These are phyloP conservation scores for Porphyra umbilicalis DNA, from an alignment of 31 red algal genomes.

Conservation along the genomic window DNA sequence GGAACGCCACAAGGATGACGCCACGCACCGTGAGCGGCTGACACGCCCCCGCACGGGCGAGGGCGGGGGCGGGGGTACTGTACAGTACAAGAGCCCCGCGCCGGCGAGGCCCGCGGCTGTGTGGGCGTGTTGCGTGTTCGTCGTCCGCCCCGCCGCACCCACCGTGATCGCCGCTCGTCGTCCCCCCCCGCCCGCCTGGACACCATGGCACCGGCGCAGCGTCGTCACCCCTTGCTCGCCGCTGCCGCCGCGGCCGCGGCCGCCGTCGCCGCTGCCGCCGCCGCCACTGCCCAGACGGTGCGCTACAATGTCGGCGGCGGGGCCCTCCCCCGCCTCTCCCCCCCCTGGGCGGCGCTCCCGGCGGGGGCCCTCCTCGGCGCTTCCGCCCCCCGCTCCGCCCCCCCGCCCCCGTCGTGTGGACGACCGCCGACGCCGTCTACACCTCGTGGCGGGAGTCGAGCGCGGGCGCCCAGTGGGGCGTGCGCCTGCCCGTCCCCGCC, in stretches of 20 bases:
- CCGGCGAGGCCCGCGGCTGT: too few species aligned
- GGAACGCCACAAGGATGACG: too few species aligned
- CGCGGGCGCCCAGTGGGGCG: not conserved
- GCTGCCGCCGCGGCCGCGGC: not conserved
- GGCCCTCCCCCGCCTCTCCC: not conserved
- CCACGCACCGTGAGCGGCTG: not conserved
- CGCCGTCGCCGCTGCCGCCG: not conserved
- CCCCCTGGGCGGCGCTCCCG: not conserved
- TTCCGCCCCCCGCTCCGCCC: not conserved
- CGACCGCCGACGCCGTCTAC: not conserved
- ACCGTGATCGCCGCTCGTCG: not conserved
- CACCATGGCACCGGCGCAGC: not conserved
- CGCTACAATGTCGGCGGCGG: not conserved
- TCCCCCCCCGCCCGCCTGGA: not conserved
- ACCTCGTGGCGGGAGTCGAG: not conserved
- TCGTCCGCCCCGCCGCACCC: not conserved
- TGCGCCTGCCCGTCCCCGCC: not conserved
- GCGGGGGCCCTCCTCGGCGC: not conserved
- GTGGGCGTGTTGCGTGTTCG: too few species aligned
- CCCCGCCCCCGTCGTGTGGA: not conserved
- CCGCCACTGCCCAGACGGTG: not conserved
- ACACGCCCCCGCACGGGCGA: not conserved
- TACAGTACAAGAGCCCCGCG: too few species aligned
- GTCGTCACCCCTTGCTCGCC: not conserved
- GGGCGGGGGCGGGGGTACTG: too few species aligned